Evolutionary conservation across 805 yeast species (phyloP).

Genomic region (Hermanozyma aechmeae): DNA sequence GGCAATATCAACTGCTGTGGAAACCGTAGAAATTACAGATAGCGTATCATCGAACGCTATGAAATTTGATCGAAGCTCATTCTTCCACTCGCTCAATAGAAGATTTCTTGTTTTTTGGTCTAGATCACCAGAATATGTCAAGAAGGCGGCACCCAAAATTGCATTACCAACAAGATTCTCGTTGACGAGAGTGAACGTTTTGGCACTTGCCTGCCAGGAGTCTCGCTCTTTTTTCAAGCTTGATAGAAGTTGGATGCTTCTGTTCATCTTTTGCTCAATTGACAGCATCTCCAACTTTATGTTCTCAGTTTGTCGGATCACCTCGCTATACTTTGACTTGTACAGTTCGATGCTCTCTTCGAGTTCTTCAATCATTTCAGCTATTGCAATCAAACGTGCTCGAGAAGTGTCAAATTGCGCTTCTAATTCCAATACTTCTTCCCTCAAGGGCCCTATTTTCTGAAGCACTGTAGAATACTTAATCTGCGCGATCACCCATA

Average conservation of each 20-base stretch:
- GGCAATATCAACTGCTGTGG: constrained; percentile 29
- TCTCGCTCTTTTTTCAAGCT: constrained; percentile 56
- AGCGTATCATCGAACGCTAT: constrained; percentile 32
- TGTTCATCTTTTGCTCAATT: constrained; percentile 50
- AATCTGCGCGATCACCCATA: constrained; percentile 89
- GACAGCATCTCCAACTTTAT: constrained; percentile 61
- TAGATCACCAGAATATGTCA: constrained; percentile 50
- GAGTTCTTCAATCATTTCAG: constrained; percentile 72
- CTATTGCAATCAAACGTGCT: constrained; percentile 65
- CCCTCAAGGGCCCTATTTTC: constrained; percentile 61
- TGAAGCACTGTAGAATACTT: constrained; percentile 64
- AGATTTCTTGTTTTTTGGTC: constrained; percentile 39
- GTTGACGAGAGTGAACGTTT: constrained; percentile 37
- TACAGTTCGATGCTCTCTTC: constrained; percentile 59
- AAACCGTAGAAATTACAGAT: constrained; percentile 25
- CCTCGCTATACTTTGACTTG: constrained; percentile 56
- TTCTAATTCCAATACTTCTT: constrained; percentile 57
- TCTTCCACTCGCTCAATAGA: constrained; percentile 27
- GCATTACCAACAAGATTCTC: constrained; percentile 54
- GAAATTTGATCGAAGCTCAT: constrained; percentile 19
- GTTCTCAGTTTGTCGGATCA: constrained; percentile 72
- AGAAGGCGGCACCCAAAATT: constrained; percentile 51
- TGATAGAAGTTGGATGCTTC: constrained; percentile 56
- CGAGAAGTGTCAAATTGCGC: constrained; percentile 49
- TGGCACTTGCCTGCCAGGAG: constrained; percentile 65